Conservation (phyloP, 441 rosid species). For the Dalechampia spathulata region DNA sequence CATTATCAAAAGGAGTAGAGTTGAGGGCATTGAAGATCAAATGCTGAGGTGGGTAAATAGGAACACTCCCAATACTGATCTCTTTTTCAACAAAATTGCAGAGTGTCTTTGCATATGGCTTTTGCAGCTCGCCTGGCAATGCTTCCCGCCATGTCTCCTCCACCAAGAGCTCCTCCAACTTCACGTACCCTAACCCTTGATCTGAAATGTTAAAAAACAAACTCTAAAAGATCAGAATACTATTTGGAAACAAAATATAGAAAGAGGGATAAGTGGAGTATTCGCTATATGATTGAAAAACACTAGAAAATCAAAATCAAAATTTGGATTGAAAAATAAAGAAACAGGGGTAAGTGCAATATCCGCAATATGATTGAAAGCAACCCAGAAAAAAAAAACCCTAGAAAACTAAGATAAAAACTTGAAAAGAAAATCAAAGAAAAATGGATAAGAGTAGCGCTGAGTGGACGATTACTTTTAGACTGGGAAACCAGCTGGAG, state of each 20-base stretch:
- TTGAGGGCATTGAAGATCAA: constrained; percentile 86
- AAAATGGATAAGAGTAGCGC: too few relatives aligned
- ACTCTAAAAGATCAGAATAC: too few relatives aligned
- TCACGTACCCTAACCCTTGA: constrained; percentile 45
- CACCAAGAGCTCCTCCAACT: constrained; percentile 66
- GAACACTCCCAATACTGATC: constrained; percentile 26
- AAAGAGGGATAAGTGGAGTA: too few relatives aligned
- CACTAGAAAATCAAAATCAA: too few relatives aligned
- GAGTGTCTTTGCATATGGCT: constrained; percentile 54
- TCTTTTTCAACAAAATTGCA: constrained; percentile 57
- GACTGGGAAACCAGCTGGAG: constrained; percentile 48
- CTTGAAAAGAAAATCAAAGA: too few relatives aligned
- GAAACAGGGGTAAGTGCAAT: too few relatives aligned
- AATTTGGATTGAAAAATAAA: too few relatives aligned
- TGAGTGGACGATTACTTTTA: constrained; percentile 27
- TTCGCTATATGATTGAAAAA: background rate
- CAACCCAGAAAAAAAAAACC: too few relatives aligned
- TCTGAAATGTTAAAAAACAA: constrained; percentile 7
- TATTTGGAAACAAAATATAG: too few relatives aligned
- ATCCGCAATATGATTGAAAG: too few relatives aligned
- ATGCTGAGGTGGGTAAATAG: constrained; percentile 70
- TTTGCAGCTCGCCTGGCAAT: constrained; percentile 60
- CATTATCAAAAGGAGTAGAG: constrained; percentile 59
- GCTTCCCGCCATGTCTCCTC: constrained; percentile 78
- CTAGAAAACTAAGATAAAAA: background rate